Evolutionary conservation across 192 early-diverging fungal species (phyloP), one percentile per base, ranked within the genome.

Genomic region (Linnemannia schmuckeri): DNA sequence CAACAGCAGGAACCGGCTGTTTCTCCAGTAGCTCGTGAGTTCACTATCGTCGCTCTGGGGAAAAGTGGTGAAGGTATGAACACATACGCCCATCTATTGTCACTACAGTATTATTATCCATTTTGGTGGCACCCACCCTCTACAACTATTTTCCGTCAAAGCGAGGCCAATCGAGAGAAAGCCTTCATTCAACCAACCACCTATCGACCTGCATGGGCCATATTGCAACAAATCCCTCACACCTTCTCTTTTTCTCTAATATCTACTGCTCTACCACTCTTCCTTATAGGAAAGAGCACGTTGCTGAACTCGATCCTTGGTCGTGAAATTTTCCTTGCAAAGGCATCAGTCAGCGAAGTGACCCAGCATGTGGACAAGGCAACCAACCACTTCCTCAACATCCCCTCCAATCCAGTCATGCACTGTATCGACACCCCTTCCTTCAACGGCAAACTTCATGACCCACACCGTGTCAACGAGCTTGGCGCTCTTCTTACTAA

Each of bases 261-360:
- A 0, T 13, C 12, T 47, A 22, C 66, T 49, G 22, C 63, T 63
- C 37, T 42, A n/a, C 10, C 37, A 72, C 10, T 24, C 22, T 37
- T 37, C 24, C 12, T 49, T 2, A 49, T 72, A 81, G 90, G 90
- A 41, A 91, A 91, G 61, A 89, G 88, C 68, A 91, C 89, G 22
- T 57, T 91, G 66, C 75, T 91, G 70, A 91, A 91, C 75, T 81
- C 79, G 35, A 89, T 91, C 40, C 81, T 90, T 20, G 90, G 89
- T 13, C 70, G 81, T 42, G 69, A 87, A 44, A 86, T 82, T 37
- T 91, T 91, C 77, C 49, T 76, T 27, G 81, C 88, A 49, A 88
- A 86, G 55, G 77, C 89, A 0, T 88, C 89, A 35, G 88, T 90
- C 66, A 88, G 78, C 35, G 89, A 90, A 73, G 85, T 90, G 74